Base-by-base conservation (phyloP, 768 basidiomycete species). In the Asterophora lycoperdoides region DNA sequence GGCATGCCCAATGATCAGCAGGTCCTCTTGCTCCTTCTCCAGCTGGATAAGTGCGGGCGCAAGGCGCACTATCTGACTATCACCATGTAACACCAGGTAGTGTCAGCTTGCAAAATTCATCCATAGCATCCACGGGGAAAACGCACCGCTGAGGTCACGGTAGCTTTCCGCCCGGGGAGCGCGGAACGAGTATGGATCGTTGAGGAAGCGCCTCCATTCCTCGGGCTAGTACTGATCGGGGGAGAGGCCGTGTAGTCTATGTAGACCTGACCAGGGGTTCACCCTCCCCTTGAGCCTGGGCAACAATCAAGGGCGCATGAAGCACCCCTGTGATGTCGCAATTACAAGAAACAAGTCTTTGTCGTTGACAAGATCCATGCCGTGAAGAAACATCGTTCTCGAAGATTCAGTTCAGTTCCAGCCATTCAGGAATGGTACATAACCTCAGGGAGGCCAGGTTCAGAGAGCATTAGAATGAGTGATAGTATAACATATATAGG, bases 81-180 rank as follows among this genome's bases (percentile, higher is more conserved):
- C n/a, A n/a, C 17, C 35, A 17, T 14, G 23, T n/a, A n/a, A n/a
- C 23, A 23, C 23, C 23, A 23, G 23, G 33, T 51, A 55, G 36
- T 40, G 38, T 37, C 23, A 40, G 17, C 13, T 6, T 2, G 11
- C 55, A 49, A 56, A 44, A 42, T 34, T 20, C 41, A 44, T 44
- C 32, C 36, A 18, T 23, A 23, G 23, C 23, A 36, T 33, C 32
- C 23, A 32, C 9, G 30, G 30, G 13, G 30, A 15, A n/a, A 23
- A 37, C 78, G 20, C 59, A 90, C 89, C 85, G 54, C 86, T 84
- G 11, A 95, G 74, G 61, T 99, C 96, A 65, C 98, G 96, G 64
- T 99, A 99, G 60, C 92, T 95, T 68, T 99, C 96, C 5, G 94
- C 94, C 36, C 93, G 76, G 0, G 93, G 93, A 1, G 90, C 93